Evolutionary conservation across 306 rosid genomes (phyloP).

Genomic region (Castanea crenata): DNA sequence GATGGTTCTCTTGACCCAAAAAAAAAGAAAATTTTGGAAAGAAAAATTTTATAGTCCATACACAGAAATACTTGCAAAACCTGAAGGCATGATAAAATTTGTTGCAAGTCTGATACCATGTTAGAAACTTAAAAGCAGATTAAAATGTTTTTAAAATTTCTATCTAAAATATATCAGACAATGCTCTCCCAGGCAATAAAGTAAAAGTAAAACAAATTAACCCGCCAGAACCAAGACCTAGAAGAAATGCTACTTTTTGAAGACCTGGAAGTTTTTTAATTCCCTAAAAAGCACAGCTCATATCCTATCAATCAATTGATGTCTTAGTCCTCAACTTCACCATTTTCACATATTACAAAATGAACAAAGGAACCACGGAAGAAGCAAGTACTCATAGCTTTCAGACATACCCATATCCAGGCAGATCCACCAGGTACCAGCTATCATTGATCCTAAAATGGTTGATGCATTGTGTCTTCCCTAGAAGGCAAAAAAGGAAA

Average conservation of each 20-base stretch:
- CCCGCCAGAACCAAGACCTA: constrained; percentile 7
- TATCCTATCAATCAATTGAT: background rate
- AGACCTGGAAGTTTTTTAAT: background rate
- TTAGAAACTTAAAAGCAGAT: background rate
- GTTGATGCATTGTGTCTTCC: constrained; percentile 96
- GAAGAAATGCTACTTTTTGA: background rate
- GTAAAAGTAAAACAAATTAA: constrained; percentile 5
- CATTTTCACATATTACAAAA: background rate
- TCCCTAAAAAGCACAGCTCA: constrained; percentile 14
- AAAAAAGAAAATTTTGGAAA: no score
- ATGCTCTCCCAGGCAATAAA: background rate
- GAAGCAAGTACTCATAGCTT: constrained; percentile 6
- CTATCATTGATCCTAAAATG: constrained; percentile 89
- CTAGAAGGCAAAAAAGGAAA: constrained; percentile 35
- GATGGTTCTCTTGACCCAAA: background rate
- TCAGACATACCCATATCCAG: constrained; percentile 87
- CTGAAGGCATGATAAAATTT: background rate
- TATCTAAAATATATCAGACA: background rate
- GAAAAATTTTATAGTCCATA: background rate
- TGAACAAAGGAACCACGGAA: background rate
- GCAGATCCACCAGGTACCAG: constrained; percentile 97
- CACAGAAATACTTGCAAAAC: background rate
- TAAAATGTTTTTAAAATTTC: background rate
- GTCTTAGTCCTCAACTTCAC: background rate
- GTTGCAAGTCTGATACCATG: background rate